Evolutionary conservation across 1,284 basidiomycete species (phyloP), one percentile per base, ranked within the genome.

Genomic region (Wolfiporia cocos): DNA sequence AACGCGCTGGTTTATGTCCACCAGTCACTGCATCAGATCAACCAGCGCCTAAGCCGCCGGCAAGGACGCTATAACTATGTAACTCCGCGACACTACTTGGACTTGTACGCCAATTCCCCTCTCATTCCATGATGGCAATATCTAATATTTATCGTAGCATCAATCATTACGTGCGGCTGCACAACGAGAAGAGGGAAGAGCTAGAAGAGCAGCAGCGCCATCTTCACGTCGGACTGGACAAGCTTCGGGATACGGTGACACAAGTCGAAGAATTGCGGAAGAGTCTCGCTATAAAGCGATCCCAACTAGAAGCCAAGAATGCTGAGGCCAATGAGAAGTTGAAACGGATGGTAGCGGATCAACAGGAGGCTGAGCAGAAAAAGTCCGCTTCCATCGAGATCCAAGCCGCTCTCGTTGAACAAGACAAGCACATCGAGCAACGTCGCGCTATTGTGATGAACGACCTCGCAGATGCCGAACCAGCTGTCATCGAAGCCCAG

Each of bases 161-260:
- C 66, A 91, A 96, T 52, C 94, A 99, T 56, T 99, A 97, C 57
- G 94, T 98, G 28, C 79, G 85, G n/a, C 76, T 99, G 23, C 93
- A 94, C 57, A 91, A 86, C 44, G 94, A 99, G 66, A 99, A 99
- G 67, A 86, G 93, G n/a, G 94, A 97, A 52, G 92, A 96, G 58
- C 76, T 99, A 20, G 96, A 99, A 63, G 96, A 99, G 60, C 94
- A 99, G 63, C 97, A 99, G 59, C 87, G 96, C 26, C 97, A 99
- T 69, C 76, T 99, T 46, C 95, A 99, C 58, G 92, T 99, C 48
- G 96, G 96, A 53, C 81, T 99, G 36, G 95, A 99, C 66, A 99
- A 99, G 65, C 80, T 99, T 18, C 86, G 83, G 30, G 92, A 94
- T 46, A 99, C 96, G 0, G 94, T 97, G 46, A 86, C 82, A 4